Evolutionary conservation across 176 grass and related monocot genomes (phyloP).

Genomic region (Metroxylon sagu): DNA sequence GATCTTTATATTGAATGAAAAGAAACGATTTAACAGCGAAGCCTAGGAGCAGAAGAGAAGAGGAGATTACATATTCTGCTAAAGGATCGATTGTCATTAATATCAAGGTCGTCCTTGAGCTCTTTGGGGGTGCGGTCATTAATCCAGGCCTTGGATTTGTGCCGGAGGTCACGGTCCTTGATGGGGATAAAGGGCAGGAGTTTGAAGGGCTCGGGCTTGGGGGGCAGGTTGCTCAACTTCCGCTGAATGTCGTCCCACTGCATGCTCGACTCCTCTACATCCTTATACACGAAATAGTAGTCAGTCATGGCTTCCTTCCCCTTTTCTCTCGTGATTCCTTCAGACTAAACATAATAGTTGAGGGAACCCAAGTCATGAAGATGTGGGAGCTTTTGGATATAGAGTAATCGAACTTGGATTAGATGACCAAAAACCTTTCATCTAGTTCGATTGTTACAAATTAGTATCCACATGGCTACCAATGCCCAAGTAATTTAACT

Average conservation of each 20-base stretch:
- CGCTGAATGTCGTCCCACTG: conserved; percentile 98
- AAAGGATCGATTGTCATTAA: conserved; percentile 84
- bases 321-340: background rate
- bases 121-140: conserved; percentile 60
- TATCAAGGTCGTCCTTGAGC: conserved; percentile 57
- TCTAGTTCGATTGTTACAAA: no score
- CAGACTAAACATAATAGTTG: no score
- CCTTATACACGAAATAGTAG: conserved; percentile 98
- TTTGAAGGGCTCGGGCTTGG: conserved; percentile 77
- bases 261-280: conserved; percentile 74
- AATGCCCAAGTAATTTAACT: no score
- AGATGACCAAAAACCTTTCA: no score
- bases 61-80: conserved; percentile 70
- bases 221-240: conserved; percentile 71
- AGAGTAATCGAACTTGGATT: no score
- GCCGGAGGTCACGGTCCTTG: conserved; percentile 50
- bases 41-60: background rate
- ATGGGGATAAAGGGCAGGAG: conserved; percentile 55
- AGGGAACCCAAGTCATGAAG: no score
- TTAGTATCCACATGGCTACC: no score
- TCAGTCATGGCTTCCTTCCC: conserved; percentile 57
- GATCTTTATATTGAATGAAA: background rate
- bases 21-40: background rate
- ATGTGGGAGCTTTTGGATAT: no score
- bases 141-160: conserved; percentile 74